Evolutionary conservation across 2,329 filamentous ascomycete genomes (phyloP).

Genomic region (Aspergillus uvarum): DNA sequence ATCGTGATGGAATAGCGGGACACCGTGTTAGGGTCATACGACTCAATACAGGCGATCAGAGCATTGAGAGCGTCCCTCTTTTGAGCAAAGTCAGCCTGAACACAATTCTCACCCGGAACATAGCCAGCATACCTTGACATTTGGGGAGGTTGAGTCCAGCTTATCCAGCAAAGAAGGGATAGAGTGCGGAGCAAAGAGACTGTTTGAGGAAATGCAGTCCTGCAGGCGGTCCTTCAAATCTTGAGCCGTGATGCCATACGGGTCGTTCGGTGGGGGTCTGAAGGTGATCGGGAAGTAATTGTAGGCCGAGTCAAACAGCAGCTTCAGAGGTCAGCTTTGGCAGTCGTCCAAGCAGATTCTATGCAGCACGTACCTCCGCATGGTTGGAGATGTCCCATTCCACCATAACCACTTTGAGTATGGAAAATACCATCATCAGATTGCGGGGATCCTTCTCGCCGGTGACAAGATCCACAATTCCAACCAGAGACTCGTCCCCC

Average conservation of each 20-base stretch:
- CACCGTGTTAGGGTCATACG: constrained; percentile 60
- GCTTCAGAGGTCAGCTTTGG: constrained; percentile 31
- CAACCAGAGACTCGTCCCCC: constrained; percentile 60
- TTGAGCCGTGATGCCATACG: constrained; percentile 68
- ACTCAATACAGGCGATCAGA: constrained; percentile 59
- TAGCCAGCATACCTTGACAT: constrained; percentile 56
- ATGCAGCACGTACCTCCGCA: constrained; percentile 50
- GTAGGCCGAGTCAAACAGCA: constrained; percentile 66
- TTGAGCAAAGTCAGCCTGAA: constrained; percentile 18
- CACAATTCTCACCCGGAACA: neutral
- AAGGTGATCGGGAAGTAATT: constrained; percentile 74
- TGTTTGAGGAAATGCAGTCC: constrained; percentile 63
- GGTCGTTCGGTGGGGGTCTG: constrained; percentile 66
- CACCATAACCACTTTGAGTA: constrained; percentile 64
- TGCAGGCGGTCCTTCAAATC: constrained; percentile 64
- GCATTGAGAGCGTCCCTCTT: constrained; percentile 65
- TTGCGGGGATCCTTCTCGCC: constrained; percentile 70
- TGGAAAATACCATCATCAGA: constrained; percentile 68
- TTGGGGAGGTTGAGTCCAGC: constrained; percentile 66
- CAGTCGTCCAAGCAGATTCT: too few relatives aligned
- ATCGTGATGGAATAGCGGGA: constrained; percentile 64
- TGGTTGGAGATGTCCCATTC: constrained; percentile 65
- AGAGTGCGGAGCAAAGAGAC: constrained; percentile 63
- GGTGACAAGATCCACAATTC: constrained; percentile 64
- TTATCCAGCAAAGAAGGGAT: constrained; percentile 69